These are phyloP conservation scores for Passalora sequoiae DNA, from an alignment of 2,329 filamentous ascomycete genomes.

Conservation along the genomic window DNA sequence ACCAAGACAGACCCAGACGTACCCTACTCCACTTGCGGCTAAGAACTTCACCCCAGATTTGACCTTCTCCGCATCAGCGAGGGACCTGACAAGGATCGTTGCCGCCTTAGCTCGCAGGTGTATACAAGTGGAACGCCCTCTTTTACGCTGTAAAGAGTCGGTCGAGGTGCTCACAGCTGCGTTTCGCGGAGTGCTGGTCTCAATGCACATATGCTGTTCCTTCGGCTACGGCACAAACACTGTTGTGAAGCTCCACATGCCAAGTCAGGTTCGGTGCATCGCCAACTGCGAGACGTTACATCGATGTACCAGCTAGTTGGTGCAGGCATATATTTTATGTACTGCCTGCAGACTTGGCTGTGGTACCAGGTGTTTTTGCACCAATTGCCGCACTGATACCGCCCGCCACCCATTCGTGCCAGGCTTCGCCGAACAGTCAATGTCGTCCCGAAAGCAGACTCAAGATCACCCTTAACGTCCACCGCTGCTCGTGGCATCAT, in stretches of 20 bases:
- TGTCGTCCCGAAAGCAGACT: constrained; percentile 12
- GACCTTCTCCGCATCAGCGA: constrained; percentile 14
- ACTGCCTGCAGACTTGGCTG: constrained; percentile 3
- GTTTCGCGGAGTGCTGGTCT: too few species aligned
- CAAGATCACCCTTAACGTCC: constrained; percentile 9
- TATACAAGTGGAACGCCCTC: too few species aligned
- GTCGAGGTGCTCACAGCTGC: too few species aligned
- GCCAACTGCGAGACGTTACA: constrained; percentile 1
- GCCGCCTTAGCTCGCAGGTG: too few species aligned
- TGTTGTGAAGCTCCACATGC: not conserved
- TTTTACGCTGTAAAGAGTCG: too few species aligned
- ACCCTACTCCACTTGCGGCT: not conserved
- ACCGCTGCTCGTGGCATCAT: not conserved
- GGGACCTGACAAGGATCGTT: too few species aligned
- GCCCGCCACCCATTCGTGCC: not conserved
- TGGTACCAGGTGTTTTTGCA: constrained; percentile 3
- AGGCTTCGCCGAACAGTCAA: not conserved
- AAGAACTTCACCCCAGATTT: not conserved
- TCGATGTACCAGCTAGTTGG: not conserved
- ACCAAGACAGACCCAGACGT: not conserved
- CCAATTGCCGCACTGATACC: constrained; percentile 11
- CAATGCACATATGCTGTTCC: too few species aligned
- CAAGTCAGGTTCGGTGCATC: constrained; percentile 6
- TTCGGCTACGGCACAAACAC: too few species aligned
- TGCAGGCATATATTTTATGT: not conserved